phyloP scores from a whole-genome alignment of 1,284 basidiomycete species.

The Fomitopsis schrenkii region DNA sequence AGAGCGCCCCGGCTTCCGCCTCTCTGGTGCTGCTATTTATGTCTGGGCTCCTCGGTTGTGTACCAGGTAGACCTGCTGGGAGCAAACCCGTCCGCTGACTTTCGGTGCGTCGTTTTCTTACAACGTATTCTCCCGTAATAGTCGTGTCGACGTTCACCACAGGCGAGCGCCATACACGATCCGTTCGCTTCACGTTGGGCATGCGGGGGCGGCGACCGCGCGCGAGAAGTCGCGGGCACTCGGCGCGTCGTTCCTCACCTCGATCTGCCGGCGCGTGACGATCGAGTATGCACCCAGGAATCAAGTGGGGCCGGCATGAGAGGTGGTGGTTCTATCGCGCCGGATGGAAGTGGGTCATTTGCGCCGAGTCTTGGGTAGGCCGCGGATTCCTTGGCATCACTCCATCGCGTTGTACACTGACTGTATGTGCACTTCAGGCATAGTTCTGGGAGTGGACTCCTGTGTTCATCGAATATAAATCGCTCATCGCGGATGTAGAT shows the following conservation, averaged over 20 bases:
- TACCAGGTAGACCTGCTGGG: slow-evolving; percentile 11
- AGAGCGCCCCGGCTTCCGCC: slow-evolving; percentile 2
- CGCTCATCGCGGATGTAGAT: slow-evolving; percentile 44
- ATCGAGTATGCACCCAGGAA: slow-evolving; percentile 10
- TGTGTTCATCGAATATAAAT: slow-evolving; percentile 41
- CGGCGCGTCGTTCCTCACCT: slow-evolving; percentile 41
- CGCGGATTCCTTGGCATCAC: not conserved
- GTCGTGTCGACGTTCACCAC: not conserved
- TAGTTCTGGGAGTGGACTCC: slow-evolving; percentile 23
- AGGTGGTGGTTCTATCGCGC: slow-evolving; percentile 22
- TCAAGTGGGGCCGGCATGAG: slow-evolving; percentile 17
- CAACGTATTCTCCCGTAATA: not conserved
- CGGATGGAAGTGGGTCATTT: slow-evolving; percentile 22
- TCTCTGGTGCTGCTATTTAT: slow-evolving; percentile 9
- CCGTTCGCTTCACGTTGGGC: slow-evolving; percentile 53
- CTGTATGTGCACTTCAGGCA: slow-evolving; percentile 32
- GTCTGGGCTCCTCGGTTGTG: slow-evolving; percentile 9
- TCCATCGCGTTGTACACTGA: slow-evolving; percentile 11
- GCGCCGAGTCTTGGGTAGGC: slow-evolving; percentile 19
- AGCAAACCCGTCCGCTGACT: slow-evolving; percentile 3
- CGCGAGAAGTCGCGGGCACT: slow-evolving; percentile 54
- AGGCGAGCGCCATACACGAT: slow-evolving; percentile 53
- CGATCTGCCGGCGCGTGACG: slow-evolving; percentile 31
- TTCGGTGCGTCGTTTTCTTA: slow-evolving; percentile 2
- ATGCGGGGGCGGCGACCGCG: slow-evolving; percentile 41